Evolutionary conservation across 495 filamentous ascomycete genomes (phyloP), one percentile per base, ranked within the genome.

Genomic region (Mycothermus thermophilus): DNA sequence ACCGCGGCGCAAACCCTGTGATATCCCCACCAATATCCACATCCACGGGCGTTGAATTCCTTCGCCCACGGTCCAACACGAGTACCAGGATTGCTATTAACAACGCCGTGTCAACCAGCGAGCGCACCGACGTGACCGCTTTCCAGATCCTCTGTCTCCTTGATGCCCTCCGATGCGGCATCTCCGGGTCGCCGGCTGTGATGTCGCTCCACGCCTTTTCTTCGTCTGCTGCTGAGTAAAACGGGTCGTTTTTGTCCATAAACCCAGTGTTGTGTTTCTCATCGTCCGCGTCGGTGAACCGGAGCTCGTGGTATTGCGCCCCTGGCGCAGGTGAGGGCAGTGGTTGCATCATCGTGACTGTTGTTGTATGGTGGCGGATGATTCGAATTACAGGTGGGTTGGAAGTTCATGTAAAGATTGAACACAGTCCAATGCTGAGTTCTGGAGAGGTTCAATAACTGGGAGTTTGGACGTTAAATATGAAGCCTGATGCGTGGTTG

Each of bases 11-110:
- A 34, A 63, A 60, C 1, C 54, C 56, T 0, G 56, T 58, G 1
- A 63, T 28, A 16, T 63, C 58, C 8, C 56, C 56, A 1, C 44
- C 55, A 10, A 54, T n/a, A n/a, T n/a, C n/a, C n/a, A n/a, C 41
- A 7, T 59, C 54, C 8, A 46, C 47, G 30, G 23, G 27, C 31
- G 44, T 9, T 37, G 38, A 17, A 32, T 32, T 18, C 22, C 42
- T 22, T 43, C 40, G 40, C 9, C 44, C 38, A 15, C 48, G 43
- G 14, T 55, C 51, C 6, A 58, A 16, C 13, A 61, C 13, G 2
- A 61, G 42, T 0, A 41, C 45, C 16, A 64, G 28, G 27, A 60
- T 57, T 3, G 52, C 41, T 5, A 61, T 24, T 5, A 64, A 24
- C 9, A 63, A 34, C 6, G 54, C 41, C 8, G 50, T 55, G 40